A percentile compares a stretch with the other conserved stretches of the same genome.
phyloP scores from a whole-genome alignment of 2,329 filamentous ascomycete genomes.

The Emergomyces orientalis region DNA sequence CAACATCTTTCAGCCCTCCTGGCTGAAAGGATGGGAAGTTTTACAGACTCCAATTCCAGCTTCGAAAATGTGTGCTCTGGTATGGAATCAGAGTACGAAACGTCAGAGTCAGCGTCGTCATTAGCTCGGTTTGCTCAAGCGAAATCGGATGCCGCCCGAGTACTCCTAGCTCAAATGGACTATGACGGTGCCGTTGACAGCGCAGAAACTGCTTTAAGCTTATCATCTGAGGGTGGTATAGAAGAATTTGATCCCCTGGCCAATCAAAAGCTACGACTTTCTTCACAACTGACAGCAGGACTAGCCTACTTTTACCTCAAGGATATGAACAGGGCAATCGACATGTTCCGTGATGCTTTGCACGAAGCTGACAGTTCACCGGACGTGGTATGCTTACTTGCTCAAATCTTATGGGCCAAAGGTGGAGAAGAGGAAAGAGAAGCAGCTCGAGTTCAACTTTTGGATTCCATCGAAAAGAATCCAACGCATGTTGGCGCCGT shows the following conservation, averaged over 20 bases:
- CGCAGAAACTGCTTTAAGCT: conserved; percentile 68
- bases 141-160: conserved; percentile 79
- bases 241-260: conserved; percentile 54
- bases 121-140: conserved; percentile 71
- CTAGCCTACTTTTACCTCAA: conserved; percentile 67
- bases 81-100: conserved; percentile 75
- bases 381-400: conserved; percentile 76
- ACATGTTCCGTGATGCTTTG: conserved; percentile 71
- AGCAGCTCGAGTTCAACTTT: conserved; percentile 68
- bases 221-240: conserved; percentile 63
- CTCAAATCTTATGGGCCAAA: conserved; percentile 88
- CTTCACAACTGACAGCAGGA: conserved; percentile 75
- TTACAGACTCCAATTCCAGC: conserved; percentile 51
- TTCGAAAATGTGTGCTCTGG: conserved; percentile 58
- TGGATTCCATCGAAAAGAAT: conserved; percentile 64
- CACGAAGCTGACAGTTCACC: conserved; percentile 66
- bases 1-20: conserved; percentile 72
- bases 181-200: conserved; percentile 65
- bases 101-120: conserved; percentile 63
- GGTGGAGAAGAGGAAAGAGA: conserved; percentile 64
- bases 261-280: conserved; percentile 63
- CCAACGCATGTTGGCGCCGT: conserved; percentile 71
- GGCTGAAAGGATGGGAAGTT: conserved; percentile 68
- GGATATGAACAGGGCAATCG: conserved; percentile 59
- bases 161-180: conserved; percentile 59